A percentile compares a stretch with the other conserved stretches of the same genome.
These are phyloP conservation scores for Macadamia tetraphylla DNA, from an alignment of 164 flowering plant species.

Conservation along the genomic window DNA sequence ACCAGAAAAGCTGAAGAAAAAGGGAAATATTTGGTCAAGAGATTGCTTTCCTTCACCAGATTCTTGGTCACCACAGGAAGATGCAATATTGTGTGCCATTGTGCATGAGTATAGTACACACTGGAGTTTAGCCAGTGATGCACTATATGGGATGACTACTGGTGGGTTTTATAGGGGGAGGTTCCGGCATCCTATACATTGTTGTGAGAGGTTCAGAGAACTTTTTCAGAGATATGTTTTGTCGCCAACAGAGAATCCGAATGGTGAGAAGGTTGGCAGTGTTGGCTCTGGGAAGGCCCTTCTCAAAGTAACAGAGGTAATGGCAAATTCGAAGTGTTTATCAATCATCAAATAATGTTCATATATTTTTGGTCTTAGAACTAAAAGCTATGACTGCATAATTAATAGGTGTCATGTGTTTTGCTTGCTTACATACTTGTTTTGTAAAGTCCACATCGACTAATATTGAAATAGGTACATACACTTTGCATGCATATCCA, in stretches of 20 bases:
- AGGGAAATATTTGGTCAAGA: conserved; percentile 73
- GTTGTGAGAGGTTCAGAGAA: conserved; percentile 92
- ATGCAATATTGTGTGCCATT: conserved; percentile 84
- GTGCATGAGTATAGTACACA: conserved; percentile 90
- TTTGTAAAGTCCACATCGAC: too few relatives aligned
- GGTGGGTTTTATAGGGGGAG: conserved; percentile 92
- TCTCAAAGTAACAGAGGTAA: conserved; percentile 90
- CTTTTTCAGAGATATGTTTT: conserved; percentile 62
- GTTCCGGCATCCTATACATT: conserved; percentile 83
- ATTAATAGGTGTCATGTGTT: too few relatives aligned
- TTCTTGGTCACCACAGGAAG: conserved; percentile 84
- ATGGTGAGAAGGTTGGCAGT: conserved; percentile 53
- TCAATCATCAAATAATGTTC: neutral
- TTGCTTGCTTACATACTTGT: too few relatives aligned
- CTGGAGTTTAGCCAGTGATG: conserved; percentile 88
- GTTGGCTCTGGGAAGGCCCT: conserved; percentile 71
- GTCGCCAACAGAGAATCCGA: conserved; percentile 48
- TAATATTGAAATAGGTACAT: too few relatives aligned
- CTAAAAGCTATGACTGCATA: too few relatives aligned
- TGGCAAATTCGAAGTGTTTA: conserved; percentile 1
- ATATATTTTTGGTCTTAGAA: too few relatives aligned
- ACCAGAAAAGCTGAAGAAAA: conserved; percentile 78
- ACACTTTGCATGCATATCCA: too few relatives aligned
- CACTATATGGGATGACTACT: conserved; percentile 72
- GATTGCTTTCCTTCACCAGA: conserved; percentile 75